These are phyloP conservation scores for Xylona heveae DNA, from an alignment of 495 filamentous ascomycete genomes.

Conservation along the genomic window DNA sequence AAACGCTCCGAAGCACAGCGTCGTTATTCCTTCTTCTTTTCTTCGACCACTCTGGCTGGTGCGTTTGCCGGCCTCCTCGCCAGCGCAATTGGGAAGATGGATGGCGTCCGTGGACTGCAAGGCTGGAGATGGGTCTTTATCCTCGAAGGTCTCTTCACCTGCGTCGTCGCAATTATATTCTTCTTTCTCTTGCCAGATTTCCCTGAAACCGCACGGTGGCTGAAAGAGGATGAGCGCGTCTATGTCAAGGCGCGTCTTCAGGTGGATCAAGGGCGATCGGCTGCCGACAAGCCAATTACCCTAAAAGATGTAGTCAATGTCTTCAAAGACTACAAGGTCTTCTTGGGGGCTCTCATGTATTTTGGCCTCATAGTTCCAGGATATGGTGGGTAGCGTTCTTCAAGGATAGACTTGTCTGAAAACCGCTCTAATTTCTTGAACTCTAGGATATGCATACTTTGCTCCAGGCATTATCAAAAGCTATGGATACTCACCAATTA, in stretches of 20 bases:
- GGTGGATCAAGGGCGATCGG: slow-evolving; percentile 39
- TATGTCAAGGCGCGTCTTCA: slow-evolving; percentile 56
- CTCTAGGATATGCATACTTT: slow-evolving; percentile 42
- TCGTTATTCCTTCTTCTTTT: slow-evolving; percentile 80
- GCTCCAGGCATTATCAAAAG: slow-evolving; percentile 52
- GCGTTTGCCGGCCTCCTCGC: slow-evolving; percentile 76
- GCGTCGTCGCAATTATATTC: slow-evolving; percentile 45
- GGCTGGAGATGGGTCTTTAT: slow-evolving; percentile 68
- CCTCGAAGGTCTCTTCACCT: slow-evolving; percentile 55
- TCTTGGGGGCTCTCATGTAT: slow-evolving; percentile 76
- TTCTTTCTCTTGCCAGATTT: slow-evolving; percentile 74
- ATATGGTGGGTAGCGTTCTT: slow-evolving; percentile 35
- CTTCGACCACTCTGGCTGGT: slow-evolving; percentile 58
- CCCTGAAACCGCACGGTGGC: slow-evolving; percentile 39
- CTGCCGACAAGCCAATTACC: slow-evolving; percentile 39
- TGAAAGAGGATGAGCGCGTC: slow-evolving; percentile 50
- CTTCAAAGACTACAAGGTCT: slow-evolving; percentile 48
- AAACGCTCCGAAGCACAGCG: slow-evolving; percentile 68
- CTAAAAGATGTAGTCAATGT: slow-evolving; percentile 41
- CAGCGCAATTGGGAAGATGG: slow-evolving; percentile 51
- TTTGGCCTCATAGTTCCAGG: slow-evolving; percentile 75
- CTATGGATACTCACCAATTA: slow-evolving; percentile 43
- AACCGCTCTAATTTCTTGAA: not conserved
- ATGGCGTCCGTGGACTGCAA: slow-evolving; percentile 39
- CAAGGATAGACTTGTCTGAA: no score